Evolutionary conservation across 2,329 filamentous ascomycete genomes (phyloP).

Genomic region (Verruconis gallopava): DNA sequence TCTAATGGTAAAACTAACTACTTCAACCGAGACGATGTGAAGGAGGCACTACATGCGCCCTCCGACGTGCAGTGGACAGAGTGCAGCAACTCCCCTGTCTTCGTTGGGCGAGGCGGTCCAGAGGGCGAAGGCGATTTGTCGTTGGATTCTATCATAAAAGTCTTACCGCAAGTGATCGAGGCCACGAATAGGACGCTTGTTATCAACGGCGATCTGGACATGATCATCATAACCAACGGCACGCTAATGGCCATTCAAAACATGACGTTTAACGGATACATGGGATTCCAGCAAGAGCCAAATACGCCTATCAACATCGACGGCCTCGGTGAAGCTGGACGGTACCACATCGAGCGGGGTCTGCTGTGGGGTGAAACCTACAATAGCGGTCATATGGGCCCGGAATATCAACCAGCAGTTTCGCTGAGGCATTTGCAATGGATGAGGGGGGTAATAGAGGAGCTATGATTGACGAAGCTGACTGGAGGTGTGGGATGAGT

Average conservation of each 20-base stretch:
- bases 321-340: conserved; percentile 2
- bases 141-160: conserved; percentile 13
- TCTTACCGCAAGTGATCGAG: conserved; percentile 13
- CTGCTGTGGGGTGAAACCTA: conserved; percentile 26
- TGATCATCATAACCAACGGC: conserved; percentile 12
- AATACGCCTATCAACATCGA: conserved; percentile 8
- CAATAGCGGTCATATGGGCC: conserved; percentile 24
- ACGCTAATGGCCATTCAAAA: conserved; percentile 15
- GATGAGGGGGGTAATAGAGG: no score
- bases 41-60: conserved; percentile 14
- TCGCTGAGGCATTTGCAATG: conserved; percentile 24
- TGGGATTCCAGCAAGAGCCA: conserved; percentile 13
- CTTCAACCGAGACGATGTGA: conserved; percentile 14
- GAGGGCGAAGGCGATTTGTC: conserved; percentile 12
- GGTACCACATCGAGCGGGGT: conserved; percentile 24
- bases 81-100: conserved; percentile 10
- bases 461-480: no score
- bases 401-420: conserved; percentile 23
- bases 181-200: conserved; percentile 11
- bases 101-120: conserved; percentile 6
- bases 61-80: conserved; percentile 12
- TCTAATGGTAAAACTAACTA: conserved; percentile 47
- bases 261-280: conserved; percentile 14
- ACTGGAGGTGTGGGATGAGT: no score
- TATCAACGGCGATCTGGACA: conserved; percentile 11